A percentile compares a stretch with the other conserved stretches of the same genome.
Evolutionary conservation across 345 rosid species (phyloP).

Genomic region (Luvunga scandens): DNA sequence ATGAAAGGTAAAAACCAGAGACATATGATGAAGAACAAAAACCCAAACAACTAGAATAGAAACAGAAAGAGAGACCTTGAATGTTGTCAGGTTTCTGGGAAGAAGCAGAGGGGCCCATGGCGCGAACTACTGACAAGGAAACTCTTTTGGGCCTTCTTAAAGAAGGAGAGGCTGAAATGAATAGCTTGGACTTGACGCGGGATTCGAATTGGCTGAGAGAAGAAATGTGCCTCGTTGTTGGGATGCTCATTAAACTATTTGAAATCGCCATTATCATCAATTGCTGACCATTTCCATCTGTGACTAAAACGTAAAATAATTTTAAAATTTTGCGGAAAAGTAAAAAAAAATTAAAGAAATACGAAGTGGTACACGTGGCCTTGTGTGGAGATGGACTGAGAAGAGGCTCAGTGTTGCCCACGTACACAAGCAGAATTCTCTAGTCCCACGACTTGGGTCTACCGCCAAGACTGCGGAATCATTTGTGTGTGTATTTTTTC

Average conservation of each 20-base stretch:
- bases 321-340: neutral
- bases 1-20: too few relatives aligned
- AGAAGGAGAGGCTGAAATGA: neutral
- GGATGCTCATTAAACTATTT: conserved; percentile 3
- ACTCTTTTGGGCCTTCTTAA: conserved; percentile 18
- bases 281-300: neutral
- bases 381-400: neutral
- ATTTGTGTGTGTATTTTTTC: too few relatives aligned
- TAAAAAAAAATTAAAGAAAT: neutral
- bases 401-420: neutral
- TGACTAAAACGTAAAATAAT: neutral
- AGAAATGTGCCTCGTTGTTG: conserved; percentile 10
- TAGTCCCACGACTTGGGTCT: neutral
- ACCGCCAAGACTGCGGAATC: too few relatives aligned
- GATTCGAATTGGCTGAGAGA: conserved; percentile 12
- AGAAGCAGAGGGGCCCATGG: conserved; percentile 87
- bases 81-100: conserved; percentile 64
- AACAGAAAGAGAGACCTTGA: conserved; percentile 31
- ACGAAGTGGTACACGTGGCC: neutral
- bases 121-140: conserved; percentile 35
- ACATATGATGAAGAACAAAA: neutral
- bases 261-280: conserved; percentile 22
- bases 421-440: neutral
- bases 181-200: conserved; percentile 14
- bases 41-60: neutral